Percentiles rank a stretch among this genome's conserved stretches.
Conservation (phyloP, 495 filamentous ascomycete genomes). For the Penicillium tannophilum region DNA sequence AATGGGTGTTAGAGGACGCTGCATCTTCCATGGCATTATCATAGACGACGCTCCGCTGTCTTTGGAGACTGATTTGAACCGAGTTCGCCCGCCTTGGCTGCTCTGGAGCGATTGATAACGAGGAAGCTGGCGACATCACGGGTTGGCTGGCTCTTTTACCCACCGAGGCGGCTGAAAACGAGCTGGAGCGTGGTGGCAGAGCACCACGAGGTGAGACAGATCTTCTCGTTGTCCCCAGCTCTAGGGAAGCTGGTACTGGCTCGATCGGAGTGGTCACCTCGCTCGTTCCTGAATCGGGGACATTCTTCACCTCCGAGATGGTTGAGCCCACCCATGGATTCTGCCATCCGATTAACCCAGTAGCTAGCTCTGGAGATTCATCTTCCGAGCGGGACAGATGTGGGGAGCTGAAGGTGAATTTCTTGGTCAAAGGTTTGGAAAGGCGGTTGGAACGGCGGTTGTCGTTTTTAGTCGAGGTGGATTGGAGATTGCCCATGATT, state of each 20-base stretch:
- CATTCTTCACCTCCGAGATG: conserved; percentile 19
- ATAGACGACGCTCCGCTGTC: conserved; percentile 30
- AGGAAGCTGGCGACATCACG: conserved; percentile 16
- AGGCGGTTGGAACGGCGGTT: conserved; percentile 41
- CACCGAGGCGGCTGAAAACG: conserved; percentile 18
- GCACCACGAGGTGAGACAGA: conserved; percentile 3
- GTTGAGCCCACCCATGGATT: conserved; percentile 31
- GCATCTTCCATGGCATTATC: conserved; percentile 30
- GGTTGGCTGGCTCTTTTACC: conserved; percentile 29
- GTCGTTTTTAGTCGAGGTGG: conserved; percentile 39
- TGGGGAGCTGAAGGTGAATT: conserved; percentile 13
- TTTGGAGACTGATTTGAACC: conserved; percentile 29
- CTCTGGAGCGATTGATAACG: conserved; percentile 16
- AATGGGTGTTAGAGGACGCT: conserved; percentile 41
- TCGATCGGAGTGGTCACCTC: conserved; percentile 23
- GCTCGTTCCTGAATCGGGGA: conserved; percentile 11
- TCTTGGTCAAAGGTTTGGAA: conserved; percentile 46
- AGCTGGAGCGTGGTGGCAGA: conserved; percentile 15
- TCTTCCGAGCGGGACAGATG: conserved; percentile 4
- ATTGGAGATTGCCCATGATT: conserved; percentile 45
- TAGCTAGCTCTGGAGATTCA: conserved; percentile 14
- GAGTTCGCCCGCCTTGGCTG: conserved; percentile 38
- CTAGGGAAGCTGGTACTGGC: conserved; percentile 6
- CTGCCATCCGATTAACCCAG: conserved; percentile 33
- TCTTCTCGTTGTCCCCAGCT: not conserved